Conservation (phyloP, 805 yeast species). For the Candida peoriensis region DNA sequence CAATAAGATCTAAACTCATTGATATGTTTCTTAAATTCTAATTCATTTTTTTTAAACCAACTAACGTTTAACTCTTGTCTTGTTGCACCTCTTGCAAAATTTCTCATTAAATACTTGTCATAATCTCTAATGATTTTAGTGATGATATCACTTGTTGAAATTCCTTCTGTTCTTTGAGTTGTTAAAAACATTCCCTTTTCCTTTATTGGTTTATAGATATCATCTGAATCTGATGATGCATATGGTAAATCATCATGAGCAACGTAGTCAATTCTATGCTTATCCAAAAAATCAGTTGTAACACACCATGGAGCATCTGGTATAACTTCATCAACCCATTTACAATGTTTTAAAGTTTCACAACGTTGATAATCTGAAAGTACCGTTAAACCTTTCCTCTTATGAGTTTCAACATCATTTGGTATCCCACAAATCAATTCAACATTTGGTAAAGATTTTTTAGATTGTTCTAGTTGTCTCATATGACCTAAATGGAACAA, state of each 20-base stretch:
- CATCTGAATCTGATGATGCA: constrained; percentile 83
- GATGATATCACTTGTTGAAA: constrained; percentile 92
- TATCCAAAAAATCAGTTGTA: constrained; percentile 68
- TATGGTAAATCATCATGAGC: constrained; percentile 98
- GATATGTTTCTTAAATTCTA: constrained; percentile 88
- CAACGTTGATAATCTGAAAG: constrained; percentile 81
- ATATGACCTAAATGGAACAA: constrained; percentile 95
- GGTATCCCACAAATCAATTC: constrained; percentile 89
- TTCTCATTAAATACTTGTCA: constrained; percentile 94
- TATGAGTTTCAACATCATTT: constrained; percentile 84
- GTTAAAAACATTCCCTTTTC: constrained; percentile 85
- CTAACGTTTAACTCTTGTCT: constrained; percentile 94
- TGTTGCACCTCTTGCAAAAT: constrained; percentile 96
- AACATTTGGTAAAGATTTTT: constrained; percentile 83
- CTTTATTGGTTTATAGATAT: constrained; percentile 89
- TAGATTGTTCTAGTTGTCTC: constrained; percentile 96
- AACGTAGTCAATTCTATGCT: constrained; percentile 88
- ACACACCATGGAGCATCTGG: constrained; percentile 96
- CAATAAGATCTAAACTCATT: constrained; percentile 82
- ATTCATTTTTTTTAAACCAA: constrained; percentile 95
- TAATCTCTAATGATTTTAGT: constrained; percentile 93
- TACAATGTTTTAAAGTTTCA: constrained; percentile 89
- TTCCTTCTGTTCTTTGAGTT: constrained; percentile 95
- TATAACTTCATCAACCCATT: constrained; percentile 96
- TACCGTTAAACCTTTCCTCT: constrained; percentile 89